Base-by-base conservation (phyloP, 2,329 filamentous ascomycete genomes). In the Reticulascus tulasneorum region DNA sequence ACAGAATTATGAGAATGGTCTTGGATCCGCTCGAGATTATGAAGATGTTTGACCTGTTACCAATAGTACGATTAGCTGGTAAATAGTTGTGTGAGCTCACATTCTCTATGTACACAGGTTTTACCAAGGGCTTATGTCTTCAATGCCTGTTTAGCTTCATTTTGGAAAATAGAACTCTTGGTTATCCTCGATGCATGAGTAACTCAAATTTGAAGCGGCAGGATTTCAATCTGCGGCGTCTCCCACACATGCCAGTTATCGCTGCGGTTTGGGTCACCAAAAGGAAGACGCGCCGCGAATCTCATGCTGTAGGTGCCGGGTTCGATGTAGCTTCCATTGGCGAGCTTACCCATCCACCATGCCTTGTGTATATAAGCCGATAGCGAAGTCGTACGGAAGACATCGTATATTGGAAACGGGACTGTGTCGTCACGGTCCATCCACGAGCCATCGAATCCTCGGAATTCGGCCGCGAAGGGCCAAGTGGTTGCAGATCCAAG, bases 321-420 rank as follows among this genome's bases (percentile, higher is more conserved):
- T 6, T 51, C 49, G 31, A 68, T 66, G 35, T 58, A 56, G 4
- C 59, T 59, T 5, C 63, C 64, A 38, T 67, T 64, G n/a, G 62
- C 59, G 10, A 67, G 55, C 39, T 62, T 63, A 8, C 64, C 64
- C 18, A 67, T 64, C 64, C 64, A 68, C 56, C 60, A 67, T 20
- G 47, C 51, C 6, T 35, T 38, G 36, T 48, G 54, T 25, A 35
- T 43, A 18, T 37, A 9, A 20, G 36, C 37, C 3, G 26, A 31
- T 8, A 23, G 27, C 27, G 30, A 40, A 8, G 38, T 37, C 24
- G 45, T 50, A 22, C 50, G 53, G 20, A 35, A 25, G 11, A 43
- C 29, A 20, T 53, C 44, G 23, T 35, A 40, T 7, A 45, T 32
- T 7, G 56, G 55, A 35, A 51, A 54, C 4, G 48, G 43, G 31